Conservation (phyloP, 2,329 filamentous ascomycete species). For the Fragosphaeria purpurea region DNA sequence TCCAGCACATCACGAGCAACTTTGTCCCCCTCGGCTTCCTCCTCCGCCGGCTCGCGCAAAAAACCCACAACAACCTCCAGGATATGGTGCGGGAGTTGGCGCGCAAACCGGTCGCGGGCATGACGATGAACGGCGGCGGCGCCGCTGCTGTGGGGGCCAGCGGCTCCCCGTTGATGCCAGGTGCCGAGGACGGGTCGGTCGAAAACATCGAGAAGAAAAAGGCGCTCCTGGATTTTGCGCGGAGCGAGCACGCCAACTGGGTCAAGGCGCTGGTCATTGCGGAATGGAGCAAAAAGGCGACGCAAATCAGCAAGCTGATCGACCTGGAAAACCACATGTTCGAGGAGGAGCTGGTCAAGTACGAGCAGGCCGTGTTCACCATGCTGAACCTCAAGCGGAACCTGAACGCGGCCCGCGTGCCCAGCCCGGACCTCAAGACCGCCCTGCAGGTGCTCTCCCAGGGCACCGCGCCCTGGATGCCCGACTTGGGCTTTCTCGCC, state of each 20-base stretch:
- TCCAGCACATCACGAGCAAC: slow-evolving; percentile 61
- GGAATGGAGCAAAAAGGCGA: slow-evolving; percentile 75
- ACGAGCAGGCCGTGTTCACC: slow-evolving; percentile 48
- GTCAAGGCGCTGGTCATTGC: slow-evolving; percentile 86
- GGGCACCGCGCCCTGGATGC: slow-evolving; percentile 67
- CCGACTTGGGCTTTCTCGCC: slow-evolving; percentile 72
- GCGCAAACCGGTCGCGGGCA: slow-evolving; percentile 50
- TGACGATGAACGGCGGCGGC: slow-evolving; percentile 38
- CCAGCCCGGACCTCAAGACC: slow-evolving; percentile 83
- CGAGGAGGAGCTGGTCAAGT: slow-evolving; percentile 50
- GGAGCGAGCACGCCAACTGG: slow-evolving; percentile 74
- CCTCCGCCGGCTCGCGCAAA: slow-evolving; percentile 69
- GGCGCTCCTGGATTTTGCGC: slow-evolving; percentile 64
- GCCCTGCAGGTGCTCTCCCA: slow-evolving; percentile 76
- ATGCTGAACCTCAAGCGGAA: slow-evolving; percentile 65
- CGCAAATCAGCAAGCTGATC: slow-evolving; percentile 76
- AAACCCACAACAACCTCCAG: slow-evolving; percentile 68
- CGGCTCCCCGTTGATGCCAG: slow-evolving; percentile 35
- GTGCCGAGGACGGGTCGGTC: slow-evolving; percentile 49
- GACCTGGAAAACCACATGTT: slow-evolving; percentile 68
- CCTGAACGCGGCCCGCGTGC: slow-evolving; percentile 63
- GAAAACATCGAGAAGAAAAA: slow-evolving; percentile 70
- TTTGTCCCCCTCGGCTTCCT: slow-evolving; percentile 69
- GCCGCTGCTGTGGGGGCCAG: not conserved
- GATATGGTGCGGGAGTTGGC: slow-evolving; percentile 62